phyloP scores from a whole-genome alignment of 164 flowering plant genomes.

The Annona squamosa region DNA sequence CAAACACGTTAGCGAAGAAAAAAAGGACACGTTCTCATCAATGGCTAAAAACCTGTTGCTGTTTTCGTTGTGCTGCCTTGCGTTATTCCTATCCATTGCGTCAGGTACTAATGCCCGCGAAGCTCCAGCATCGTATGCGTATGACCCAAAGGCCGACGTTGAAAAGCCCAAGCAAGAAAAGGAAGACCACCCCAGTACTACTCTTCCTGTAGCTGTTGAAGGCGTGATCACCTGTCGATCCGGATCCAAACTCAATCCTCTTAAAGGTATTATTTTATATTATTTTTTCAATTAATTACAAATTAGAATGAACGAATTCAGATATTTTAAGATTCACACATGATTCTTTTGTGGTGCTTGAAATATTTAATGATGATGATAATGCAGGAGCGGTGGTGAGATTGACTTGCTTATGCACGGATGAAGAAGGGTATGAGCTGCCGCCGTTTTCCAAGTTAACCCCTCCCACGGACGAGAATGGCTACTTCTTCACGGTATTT shows the following conservation, averaged over 20 bases:
- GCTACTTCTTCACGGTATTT: slow-evolving; percentile 31
- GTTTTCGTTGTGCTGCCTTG: neutral
- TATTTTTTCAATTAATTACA: too few relatives aligned
- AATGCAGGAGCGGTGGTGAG: slow-evolving; percentile 34
- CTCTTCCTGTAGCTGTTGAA: neutral
- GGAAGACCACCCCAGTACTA: neutral
- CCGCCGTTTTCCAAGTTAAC: slow-evolving; percentile 29
- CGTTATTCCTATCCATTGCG: neutral
- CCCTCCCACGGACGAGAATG: slow-evolving; percentile 26
- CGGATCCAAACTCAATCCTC: slow-evolving; percentile 2
- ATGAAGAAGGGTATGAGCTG: slow-evolving; percentile 25
- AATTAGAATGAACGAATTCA: too few relatives aligned
- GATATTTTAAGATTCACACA: too few relatives aligned
- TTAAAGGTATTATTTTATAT: neutral
- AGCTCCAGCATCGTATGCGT: neutral
- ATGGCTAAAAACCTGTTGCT: too few relatives aligned
- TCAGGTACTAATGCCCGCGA: neutral
- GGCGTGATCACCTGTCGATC: neutral
- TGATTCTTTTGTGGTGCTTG: neutral
- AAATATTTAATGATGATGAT: neutral
- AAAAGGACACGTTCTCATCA: too few relatives aligned
- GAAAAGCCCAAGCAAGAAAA: neutral
- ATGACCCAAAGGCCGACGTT: neutral
- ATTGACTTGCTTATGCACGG: slow-evolving; percentile 26
- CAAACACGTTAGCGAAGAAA: too few relatives aligned